Conservation (phyloP, 192 early-diverging fungal genomes). For the Geranomyces variabilis region DNA sequence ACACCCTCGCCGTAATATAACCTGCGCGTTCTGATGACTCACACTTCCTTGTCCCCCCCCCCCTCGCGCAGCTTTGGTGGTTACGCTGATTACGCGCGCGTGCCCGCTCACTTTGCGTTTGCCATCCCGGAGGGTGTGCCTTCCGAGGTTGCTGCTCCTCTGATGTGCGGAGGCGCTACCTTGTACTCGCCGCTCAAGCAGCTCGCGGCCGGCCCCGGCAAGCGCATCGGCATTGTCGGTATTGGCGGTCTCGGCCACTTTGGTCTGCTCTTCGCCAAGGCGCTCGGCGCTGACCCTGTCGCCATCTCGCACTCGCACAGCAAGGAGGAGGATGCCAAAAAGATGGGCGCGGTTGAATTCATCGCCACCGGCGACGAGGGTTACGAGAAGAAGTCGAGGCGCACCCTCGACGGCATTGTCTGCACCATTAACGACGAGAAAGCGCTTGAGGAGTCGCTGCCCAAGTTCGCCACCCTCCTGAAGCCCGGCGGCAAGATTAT, state of each 20-base stretch:
- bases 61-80: background rate
- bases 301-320: conserved; percentile 32
- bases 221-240: conserved; percentile 74
- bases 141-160: conserved; percentile 65
- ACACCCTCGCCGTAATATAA: no score
- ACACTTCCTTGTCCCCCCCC: background rate
- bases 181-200: conserved; percentile 73
- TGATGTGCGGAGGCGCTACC: conserved; percentile 83
- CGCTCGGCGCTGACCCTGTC: conserved; percentile 39
- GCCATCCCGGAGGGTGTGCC: conserved; percentile 61
- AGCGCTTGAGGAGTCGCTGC: conserved; percentile 4
- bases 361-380: conserved; percentile 43
- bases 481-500: conserved; percentile 63
- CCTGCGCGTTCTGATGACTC: no score
- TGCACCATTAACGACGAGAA: conserved; percentile 27
- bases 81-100: conserved; percentile 29
- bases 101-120: conserved; percentile 45
- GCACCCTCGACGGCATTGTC: conserved; percentile 39
- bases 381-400: conserved; percentile 48
- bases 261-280: conserved; percentile 60
- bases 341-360: conserved; percentile 39
- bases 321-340: conserved; percentile 38
- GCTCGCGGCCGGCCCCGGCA: conserved; percentile 58
- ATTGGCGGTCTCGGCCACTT: conserved; percentile 70
- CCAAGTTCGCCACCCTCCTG: conserved; percentile 19